Base-by-base conservation (phyloP, 148 eudicot genomes). In the Arctostaphylos glauca region DNA sequence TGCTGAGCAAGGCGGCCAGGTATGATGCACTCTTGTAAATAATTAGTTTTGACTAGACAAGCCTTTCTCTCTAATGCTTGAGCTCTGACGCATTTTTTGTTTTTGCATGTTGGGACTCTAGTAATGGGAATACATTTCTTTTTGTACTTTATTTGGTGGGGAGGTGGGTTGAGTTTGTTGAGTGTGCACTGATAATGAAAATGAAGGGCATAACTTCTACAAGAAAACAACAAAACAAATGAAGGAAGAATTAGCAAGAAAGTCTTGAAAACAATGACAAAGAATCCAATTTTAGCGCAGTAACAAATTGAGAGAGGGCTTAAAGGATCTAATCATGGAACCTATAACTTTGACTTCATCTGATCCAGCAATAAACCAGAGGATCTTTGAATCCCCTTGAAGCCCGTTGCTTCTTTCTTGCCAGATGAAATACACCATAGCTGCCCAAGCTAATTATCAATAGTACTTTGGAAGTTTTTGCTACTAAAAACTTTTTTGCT, bases 1-100 rank as follows among this genome's bases (percentile, higher is more conserved):
- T 88, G 99, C 99, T 77, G 99, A 96, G 87, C 99, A 96, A 91
- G 99, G 99, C 87, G 99, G 99, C 82, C 99, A 96, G 99, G 99
- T 96, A 89, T 25, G 55, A 3, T 54, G 58, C 43, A 38, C 2
- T 53, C 76, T 66, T 6, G 74, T 12, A 31, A 31, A 52, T 80
- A 54, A 49, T 31, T 66, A 6, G 47, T 50, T 50, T 25, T 31
- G 31, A 21, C 15, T 38, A 15, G 5, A 38, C 15, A n/a, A 74
- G 56, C 55, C 48, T 66, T 48, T 48, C 15, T 5, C 55, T 3
- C 5, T 21, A 48, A 10, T n/a, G 76, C 31, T 46, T 73, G 76
- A 73, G 54, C 25, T 74, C n/a, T 5, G 55, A 48, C 9, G 70
- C 13, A 64, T 12, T 23, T 23, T 25, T 9, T 3, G 13, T 7